A percentile compares a stretch with the other conserved stretches of the same genome.
These are phyloP conservation scores for Thelonectria olida DNA, from an alignment of 2,329 filamentous ascomycete species.

Conservation along the genomic window DNA sequence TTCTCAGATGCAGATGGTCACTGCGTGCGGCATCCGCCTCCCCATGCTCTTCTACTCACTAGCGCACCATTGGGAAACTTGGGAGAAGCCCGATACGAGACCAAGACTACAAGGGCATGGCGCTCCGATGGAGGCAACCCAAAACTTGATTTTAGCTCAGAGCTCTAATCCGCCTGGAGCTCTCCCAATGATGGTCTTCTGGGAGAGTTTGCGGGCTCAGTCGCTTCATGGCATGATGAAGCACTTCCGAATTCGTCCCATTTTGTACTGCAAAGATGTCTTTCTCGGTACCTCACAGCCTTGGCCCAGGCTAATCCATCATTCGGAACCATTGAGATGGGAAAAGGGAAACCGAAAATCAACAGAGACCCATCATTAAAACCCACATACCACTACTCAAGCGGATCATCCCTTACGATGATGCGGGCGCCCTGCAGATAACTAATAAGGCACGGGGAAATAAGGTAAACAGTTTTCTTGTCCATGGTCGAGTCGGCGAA, in stretches of 20 bases:
- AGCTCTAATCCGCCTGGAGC: background rate
- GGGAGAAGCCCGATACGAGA: background rate
- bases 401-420: slow-evolving; percentile 20
- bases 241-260: background rate
- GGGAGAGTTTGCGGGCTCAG: background rate
- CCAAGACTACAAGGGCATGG: background rate
- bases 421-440: slow-evolving; percentile 15
- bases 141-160: background rate
- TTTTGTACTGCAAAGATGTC: background rate
- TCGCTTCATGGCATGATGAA: background rate
- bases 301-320: background rate
- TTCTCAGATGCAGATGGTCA: background rate
- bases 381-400: slow-evolving; percentile 9
- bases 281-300: background rate
- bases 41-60: background rate
- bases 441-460: slow-evolving; percentile 6
- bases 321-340: background rate
- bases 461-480: slow-evolving; percentile 10
- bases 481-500: background rate
- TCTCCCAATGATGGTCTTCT: background rate
- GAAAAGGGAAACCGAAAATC: no score
- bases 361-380: background rate
- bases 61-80: background rate
- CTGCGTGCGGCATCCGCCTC: background rate
- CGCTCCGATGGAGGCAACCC: background rate